Conservation (phyloP, 306 rosid genomes). For the Rubus idaeus region DNA sequence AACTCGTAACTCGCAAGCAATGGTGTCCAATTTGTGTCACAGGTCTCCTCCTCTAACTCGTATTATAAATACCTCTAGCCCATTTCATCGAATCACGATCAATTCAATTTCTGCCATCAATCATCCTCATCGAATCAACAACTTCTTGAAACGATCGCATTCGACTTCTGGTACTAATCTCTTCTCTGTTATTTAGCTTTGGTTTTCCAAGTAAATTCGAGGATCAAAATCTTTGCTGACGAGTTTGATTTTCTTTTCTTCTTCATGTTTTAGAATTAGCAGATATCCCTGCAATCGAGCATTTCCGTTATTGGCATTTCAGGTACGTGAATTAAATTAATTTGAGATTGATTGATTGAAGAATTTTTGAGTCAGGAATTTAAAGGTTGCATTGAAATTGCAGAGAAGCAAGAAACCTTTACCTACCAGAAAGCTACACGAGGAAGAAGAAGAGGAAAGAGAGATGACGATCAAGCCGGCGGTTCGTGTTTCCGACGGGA, state of each 20-base stretch:
- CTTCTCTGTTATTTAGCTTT: not conserved
- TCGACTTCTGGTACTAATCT: constrained; percentile 49
- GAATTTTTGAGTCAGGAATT: not conserved
- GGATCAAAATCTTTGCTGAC: constrained; percentile 15
- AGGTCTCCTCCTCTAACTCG: constrained; percentile 11
- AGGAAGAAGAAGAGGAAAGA: not conserved
- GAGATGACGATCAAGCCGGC: constrained; percentile 77
- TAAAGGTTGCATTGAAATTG: not conserved
- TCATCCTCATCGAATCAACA: not conserved
- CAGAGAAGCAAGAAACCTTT: constrained; percentile 31
- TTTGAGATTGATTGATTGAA: not conserved
- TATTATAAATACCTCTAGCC: constrained; percentile 59
- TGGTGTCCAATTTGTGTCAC: constrained; percentile 45
- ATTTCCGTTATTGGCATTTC: constrained; percentile 31
- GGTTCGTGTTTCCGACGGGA: constrained; percentile 59
- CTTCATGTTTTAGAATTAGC: constrained; percentile 51
- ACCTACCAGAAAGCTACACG: not conserved
- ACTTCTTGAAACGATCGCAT: not conserved
- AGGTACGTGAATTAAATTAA: constrained; percentile 36
- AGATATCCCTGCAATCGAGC: constrained; percentile 28
- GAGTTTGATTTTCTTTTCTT: constrained; percentile 17
- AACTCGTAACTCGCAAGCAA: constrained; percentile 26
- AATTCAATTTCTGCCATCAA: constrained; percentile 10
- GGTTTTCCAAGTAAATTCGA: too few relatives aligned
- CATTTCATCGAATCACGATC: constrained; percentile 14